Evolutionary conservation across 1,284 basidiomycete genomes (phyloP), one percentile per base, ranked within the genome.

Genomic region (Kalmanozyma brasiliensis): DNA sequence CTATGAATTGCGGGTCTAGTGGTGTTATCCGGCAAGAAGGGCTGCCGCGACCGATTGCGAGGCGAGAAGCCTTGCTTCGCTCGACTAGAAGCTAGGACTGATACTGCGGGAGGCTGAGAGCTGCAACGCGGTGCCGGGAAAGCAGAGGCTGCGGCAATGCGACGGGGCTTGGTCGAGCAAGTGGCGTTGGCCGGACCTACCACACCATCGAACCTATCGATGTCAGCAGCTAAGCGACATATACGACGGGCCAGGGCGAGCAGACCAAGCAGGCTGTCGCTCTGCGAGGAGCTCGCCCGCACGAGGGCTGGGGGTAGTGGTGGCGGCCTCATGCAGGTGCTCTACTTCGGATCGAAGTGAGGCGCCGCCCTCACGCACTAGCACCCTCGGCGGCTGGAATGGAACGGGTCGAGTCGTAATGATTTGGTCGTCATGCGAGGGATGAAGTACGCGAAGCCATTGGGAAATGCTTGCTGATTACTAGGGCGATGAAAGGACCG

Each of bases 301-400:
- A 24, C 37, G 19, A 53, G 55, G 43, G 51, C 48, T 20, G 44
- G n/a, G n/a, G n/a, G 19, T 29, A 37, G 10, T 57, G 61, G 55
- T 60, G 56, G 56, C 48, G 52, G 63, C 56, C 63, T 35, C 63
- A 65, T 65, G 35, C 45, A 47, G 43, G 51, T 17, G 38, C 36
- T 40, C 55, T 58, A 32, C 38, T 49, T 40, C 30, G 4, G 48
- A 32, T 49, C 42, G 43, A 51, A 53, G 62, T 46, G 22, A 49
- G 49, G 42, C 53, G 14, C n/a, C 26, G 42, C 55, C 35, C 51
- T 53, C 51, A 29, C 24, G 41, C 55, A 41, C 45, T 30, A 49
- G 24, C 41, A 49, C 42, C 55, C 16, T 33, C 20, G 20, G 32
- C 30, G 49, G 49, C 47, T 41, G 48, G 17, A 29, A 42, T 19